A percentile compares a stretch with the other conserved stretches of the same genome.
Evolutionary conservation across 352 stramenopile genomes (phyloP).

Genomic region (Phytophthora cryptogea): DNA sequence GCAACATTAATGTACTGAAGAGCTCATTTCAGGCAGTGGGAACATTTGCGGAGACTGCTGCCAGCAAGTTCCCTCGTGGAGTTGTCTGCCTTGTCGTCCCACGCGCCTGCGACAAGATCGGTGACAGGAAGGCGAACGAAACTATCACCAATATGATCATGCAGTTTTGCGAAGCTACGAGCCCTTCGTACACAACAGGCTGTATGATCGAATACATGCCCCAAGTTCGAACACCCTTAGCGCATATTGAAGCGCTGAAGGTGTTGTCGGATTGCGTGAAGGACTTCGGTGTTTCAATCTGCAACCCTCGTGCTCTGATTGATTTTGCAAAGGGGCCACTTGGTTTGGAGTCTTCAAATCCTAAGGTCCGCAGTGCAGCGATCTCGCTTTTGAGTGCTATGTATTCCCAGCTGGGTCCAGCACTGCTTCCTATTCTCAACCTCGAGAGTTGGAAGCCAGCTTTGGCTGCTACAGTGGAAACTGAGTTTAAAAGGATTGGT

Average conservation of each 20-base stretch:
- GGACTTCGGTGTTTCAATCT: slow-evolving; percentile 78
- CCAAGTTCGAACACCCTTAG: slow-evolving; percentile 79
- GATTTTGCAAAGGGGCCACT: slow-evolving; percentile 77
- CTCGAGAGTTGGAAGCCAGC: slow-evolving; percentile 87
- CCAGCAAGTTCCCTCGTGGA: slow-evolving; percentile 69
- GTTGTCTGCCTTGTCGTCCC: slow-evolving; percentile 76
- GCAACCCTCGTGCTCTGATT: slow-evolving; percentile 71
- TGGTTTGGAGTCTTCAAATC: slow-evolving; percentile 80
- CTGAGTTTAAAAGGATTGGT: slow-evolving; percentile 83
- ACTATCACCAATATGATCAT: slow-evolving; percentile 73
- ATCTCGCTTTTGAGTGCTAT: slow-evolving; percentile 74
- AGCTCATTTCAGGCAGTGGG: slow-evolving; percentile 84
- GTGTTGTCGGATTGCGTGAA: slow-evolving; percentile 72
- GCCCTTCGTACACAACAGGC: slow-evolving; percentile 73
- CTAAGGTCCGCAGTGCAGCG: slow-evolving; percentile 71
- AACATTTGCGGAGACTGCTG: slow-evolving; percentile 62
- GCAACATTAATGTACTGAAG: slow-evolving; percentile 89
- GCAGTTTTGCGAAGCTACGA: slow-evolving; percentile 74
- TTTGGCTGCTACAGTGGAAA: slow-evolving; percentile 71
- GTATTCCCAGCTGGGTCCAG: slow-evolving; percentile 85
- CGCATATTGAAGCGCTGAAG: slow-evolving; percentile 69
- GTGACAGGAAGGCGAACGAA: slow-evolving; percentile 79
- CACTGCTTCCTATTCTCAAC: slow-evolving; percentile 78
- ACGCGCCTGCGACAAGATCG: slow-evolving; percentile 80
- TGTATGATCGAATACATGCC: slow-evolving; percentile 80